Evolutionary conservation across 2,329 filamentous ascomycete species (phyloP).

Genomic region (Colletotrichum siamense): DNA sequence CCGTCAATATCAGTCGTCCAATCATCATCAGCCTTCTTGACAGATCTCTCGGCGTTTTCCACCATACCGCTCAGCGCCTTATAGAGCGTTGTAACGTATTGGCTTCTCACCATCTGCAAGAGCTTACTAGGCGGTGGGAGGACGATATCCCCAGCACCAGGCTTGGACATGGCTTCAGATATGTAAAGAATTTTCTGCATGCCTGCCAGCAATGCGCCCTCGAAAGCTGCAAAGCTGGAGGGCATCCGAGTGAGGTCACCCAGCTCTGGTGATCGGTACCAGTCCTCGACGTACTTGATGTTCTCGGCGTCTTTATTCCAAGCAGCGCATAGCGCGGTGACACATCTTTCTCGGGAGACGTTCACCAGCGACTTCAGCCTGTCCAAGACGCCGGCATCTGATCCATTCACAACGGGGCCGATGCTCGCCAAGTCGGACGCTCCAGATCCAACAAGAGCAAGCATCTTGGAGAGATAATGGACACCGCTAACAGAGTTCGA

Average conservation of each 20-base stretch:
- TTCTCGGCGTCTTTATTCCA: constrained; percentile 96
- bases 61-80: constrained; percentile 95
- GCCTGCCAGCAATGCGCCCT: constrained; percentile 79
- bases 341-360: constrained; percentile 81
- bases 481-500: constrained; percentile 93
- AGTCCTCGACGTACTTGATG: constrained; percentile 91
- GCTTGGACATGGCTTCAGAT: constrained; percentile 80
- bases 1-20: constrained; percentile 58
- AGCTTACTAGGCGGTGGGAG: constrained; percentile 85
- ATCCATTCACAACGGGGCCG: constrained; percentile 63
- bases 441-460: constrained; percentile 83
- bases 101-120: constrained; percentile 86
- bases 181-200: constrained; percentile 98
- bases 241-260: constrained; percentile 93
- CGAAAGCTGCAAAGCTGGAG: constrained; percentile 82
- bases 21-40: constrained; percentile 68
- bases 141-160: constrained; percentile 78
- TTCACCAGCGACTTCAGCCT: constrained; percentile 78
- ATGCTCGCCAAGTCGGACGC: constrained; percentile 85
- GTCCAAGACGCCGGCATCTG: constrained; percentile 67
- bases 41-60: constrained; percentile 85
- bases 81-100: constrained; percentile 94
- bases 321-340: constrained; percentile 83
- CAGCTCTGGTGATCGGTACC: constrained; percentile 82
- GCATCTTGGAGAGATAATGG: constrained; percentile 83